Percentiles rank a stretch among this genome's conserved stretches.
Evolutionary conservation across 495 filamentous ascomycete genomes (phyloP).

Genomic region (Thozetella sp.): DNA sequence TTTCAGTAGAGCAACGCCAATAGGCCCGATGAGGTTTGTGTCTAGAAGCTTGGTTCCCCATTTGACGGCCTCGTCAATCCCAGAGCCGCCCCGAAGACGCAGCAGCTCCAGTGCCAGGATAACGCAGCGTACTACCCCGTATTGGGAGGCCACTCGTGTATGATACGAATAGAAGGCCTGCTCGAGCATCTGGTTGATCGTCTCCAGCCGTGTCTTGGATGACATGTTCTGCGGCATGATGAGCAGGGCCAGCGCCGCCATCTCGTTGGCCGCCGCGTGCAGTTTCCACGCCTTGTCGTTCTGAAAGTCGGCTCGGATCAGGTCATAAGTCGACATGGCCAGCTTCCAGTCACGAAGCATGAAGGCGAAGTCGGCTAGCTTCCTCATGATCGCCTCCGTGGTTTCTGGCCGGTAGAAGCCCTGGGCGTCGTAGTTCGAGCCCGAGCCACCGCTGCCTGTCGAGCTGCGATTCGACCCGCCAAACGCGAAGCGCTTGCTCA

Average conservation of each 20-base stretch:
- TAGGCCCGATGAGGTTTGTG: constrained; percentile 67
- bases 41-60: constrained; percentile 86
- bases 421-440: constrained; percentile 77
- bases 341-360: constrained; percentile 96
- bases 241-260: constrained; percentile 82
- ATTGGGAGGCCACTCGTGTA: constrained; percentile 74
- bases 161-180: constrained; percentile 90
- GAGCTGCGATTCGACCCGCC: constrained; percentile 55
- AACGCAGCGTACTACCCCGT: constrained; percentile 77
- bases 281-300: constrained; percentile 98
- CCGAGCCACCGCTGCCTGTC: constrained; percentile 36
- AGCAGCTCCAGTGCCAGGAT: constrained; percentile 80
- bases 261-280: constrained; percentile 90
- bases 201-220: constrained; percentile 75
- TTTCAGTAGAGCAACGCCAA: constrained; percentile 77
- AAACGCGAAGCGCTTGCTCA: constrained; percentile 86
- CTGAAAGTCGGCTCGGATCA: constrained; percentile 82
- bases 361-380: constrained; percentile 91
- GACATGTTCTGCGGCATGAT: constrained; percentile 70
- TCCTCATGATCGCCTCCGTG: constrained; percentile 88
- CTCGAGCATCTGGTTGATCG: constrained; percentile 82
- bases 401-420: constrained; percentile 84
- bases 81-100: constrained; percentile 72
- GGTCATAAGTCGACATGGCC: constrained; percentile 87
- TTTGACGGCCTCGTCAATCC: constrained; percentile 81